These are phyloP conservation scores for Pythium catenulatum DNA, from an alignment of 352 stramenopile species.

Conservation along the genomic window DNA sequence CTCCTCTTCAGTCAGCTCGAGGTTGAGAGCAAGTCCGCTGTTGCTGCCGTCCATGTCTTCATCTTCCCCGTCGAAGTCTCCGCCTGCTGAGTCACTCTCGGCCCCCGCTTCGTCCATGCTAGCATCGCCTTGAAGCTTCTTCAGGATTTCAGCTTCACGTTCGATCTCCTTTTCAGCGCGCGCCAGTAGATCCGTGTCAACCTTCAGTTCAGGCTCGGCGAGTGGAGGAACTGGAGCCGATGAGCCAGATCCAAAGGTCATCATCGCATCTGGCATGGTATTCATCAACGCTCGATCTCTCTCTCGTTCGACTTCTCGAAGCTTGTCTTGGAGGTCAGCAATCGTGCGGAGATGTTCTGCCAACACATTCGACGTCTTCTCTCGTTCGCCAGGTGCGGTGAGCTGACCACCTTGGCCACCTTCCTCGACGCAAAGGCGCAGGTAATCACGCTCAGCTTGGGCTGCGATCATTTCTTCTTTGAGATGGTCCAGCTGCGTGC, in stretches of 20 bases:
- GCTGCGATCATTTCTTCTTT: constrained; percentile 93
- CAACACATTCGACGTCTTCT: constrained; percentile 81
- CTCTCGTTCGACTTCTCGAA: constrained; percentile 80
- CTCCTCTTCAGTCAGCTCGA: constrained; percentile 75
- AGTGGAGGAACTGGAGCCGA: constrained; percentile 60
- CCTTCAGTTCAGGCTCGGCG: constrained; percentile 72
- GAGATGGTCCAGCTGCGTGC: constrained; percentile 87
- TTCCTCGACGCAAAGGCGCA: constrained; percentile 86
- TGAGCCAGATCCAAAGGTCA: constrained; percentile 39
- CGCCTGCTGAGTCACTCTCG: constrained; percentile 68
- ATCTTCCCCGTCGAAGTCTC: constrained; percentile 68
- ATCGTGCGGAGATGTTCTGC: constrained; percentile 91
- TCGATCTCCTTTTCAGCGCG: constrained; percentile 88
- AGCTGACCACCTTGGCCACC: constrained; percentile 37
- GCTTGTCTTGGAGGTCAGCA: constrained; percentile 86
- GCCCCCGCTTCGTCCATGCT: constrained; percentile 65
- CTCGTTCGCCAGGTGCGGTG: constrained; percentile 60
- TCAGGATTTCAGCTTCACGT: constrained; percentile 83
- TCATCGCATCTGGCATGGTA: constrained; percentile 34
- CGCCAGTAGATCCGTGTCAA: constrained; percentile 82
- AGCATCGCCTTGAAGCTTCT: constrained; percentile 80
- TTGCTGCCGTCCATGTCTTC: constrained; percentile 65
- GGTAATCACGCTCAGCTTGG: constrained; percentile 89
- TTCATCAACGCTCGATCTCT: constrained; percentile 80
- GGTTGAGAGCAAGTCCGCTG: constrained; percentile 63